Evolutionary conservation across 371 early-diverging fungal genomes (phyloP).

Genomic region (Lichtheimia hyalospora): DNA sequence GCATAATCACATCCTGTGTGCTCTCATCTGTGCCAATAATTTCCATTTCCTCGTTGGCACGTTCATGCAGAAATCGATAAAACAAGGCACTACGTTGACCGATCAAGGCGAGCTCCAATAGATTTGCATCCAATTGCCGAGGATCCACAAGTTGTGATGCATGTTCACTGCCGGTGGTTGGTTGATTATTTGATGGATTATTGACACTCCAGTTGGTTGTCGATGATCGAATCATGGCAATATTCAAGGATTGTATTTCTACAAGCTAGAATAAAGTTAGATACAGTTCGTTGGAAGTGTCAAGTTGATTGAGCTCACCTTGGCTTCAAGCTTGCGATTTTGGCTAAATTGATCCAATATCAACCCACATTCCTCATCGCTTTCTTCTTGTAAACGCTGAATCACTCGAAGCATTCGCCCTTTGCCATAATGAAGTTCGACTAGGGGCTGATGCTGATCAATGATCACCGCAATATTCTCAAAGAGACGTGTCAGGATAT

Average conservation of each 20-base stretch:
- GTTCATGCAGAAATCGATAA: constrained; percentile 70
- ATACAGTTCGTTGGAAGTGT: not conserved
- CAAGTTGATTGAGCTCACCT: constrained; percentile 18
- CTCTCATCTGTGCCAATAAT: constrained; percentile 24
- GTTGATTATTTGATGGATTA: constrained; percentile 15
- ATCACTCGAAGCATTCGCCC: constrained; percentile 89
- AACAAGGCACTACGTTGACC: constrained; percentile 78
- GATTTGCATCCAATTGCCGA: constrained; percentile 70
- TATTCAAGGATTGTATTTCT: constrained; percentile 40
- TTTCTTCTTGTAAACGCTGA: constrained; percentile 84
- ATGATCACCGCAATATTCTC: constrained; percentile 85
- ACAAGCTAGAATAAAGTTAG: constrained; percentile 21
- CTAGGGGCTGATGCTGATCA: constrained; percentile 81
- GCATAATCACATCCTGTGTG: constrained; percentile 31
- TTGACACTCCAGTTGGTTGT: constrained; percentile 21
- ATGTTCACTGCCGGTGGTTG: not conserved
- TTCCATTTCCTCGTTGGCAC: constrained; percentile 52
- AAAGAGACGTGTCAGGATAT: constrained; percentile 79
- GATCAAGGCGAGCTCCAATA: constrained; percentile 79
- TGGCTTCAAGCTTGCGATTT: constrained; percentile 36
- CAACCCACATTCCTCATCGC: constrained; percentile 73
- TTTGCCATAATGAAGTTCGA: constrained; percentile 80
- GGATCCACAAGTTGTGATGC: constrained; percentile 53
- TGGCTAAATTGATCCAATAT: constrained; percentile 74
- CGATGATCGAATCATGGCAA: constrained; percentile 31